Evolutionary conservation across 1,139 yeast genomes (phyloP).

Genomic region (Geotrichum bryndzae): DNA sequence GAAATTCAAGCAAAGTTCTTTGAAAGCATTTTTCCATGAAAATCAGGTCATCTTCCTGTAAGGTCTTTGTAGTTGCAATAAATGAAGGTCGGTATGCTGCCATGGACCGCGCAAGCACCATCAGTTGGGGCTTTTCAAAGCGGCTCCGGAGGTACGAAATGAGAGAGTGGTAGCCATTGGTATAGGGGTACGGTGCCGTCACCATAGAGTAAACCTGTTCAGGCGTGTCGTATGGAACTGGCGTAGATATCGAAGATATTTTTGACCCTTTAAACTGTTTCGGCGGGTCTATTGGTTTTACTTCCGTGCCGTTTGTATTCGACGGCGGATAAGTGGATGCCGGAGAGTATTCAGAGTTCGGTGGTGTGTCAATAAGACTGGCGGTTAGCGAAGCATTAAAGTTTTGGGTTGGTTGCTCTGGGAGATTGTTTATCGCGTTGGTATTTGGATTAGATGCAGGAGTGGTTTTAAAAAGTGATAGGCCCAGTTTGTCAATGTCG

Average conservation of each 20-base stretch:
- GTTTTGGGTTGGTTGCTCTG: background rate
- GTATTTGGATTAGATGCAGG: background rate
- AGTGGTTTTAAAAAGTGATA: background rate
- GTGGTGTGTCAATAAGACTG: slow-evolving; percentile 6
- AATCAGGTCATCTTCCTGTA: slow-evolving; percentile 83
- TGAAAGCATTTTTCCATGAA: slow-evolving; percentile 96
- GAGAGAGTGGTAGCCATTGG: slow-evolving; percentile 81
- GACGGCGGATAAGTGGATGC: background rate
- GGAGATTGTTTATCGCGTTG: background rate
- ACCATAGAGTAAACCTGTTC: slow-evolving; percentile 30
- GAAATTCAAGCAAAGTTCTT: slow-evolving; percentile 79
- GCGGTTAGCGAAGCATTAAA: background rate
- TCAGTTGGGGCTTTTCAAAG: slow-evolving; percentile 64
- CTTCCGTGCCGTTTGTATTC: background rate
- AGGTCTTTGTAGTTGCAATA: slow-evolving; percentile 82
- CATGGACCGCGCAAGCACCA: slow-evolving; percentile 82
- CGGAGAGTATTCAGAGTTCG: slow-evolving; percentile 12
- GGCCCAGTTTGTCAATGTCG: slow-evolving; percentile 1
- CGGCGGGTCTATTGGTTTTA: background rate
- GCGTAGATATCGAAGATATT: background rate
- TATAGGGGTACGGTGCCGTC: slow-evolving; percentile 67
- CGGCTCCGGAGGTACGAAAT: slow-evolving; percentile 68
- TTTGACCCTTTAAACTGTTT: background rate
- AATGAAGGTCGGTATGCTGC: slow-evolving; percentile 87
- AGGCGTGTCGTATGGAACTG: slow-evolving; percentile 20